These are phyloP conservation scores for Boletellus deceptivus DNA, from an alignment of 1,284 basidiomycete species.

Conservation along the genomic window DNA sequence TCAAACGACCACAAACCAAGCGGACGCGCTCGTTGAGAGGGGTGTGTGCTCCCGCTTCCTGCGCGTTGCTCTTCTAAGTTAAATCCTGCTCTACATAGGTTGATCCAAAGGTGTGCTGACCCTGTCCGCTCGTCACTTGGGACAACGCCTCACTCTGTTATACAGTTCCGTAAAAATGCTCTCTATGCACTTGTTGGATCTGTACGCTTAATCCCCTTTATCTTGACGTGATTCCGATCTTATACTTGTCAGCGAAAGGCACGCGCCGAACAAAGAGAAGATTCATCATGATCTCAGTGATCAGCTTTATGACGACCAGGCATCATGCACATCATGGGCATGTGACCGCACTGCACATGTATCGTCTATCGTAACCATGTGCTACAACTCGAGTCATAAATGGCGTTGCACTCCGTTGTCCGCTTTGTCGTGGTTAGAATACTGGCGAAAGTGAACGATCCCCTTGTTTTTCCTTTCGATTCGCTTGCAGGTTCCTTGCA, in stretches of 20 bases:
- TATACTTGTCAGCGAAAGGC: slow-evolving; percentile 54
- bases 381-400: slow-evolving; percentile 19
- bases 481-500: slow-evolving; percentile 42
- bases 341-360: slow-evolving; percentile 21
- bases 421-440: slow-evolving; percentile 7
- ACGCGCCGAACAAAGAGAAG: slow-evolving; percentile 54
- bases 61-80: slow-evolving; percentile 2
- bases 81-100: slow-evolving; percentile 47
- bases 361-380: slow-evolving; percentile 23
- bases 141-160: slow-evolving; percentile 7
- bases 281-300: slow-evolving; percentile 40
- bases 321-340: slow-evolving; percentile 13
- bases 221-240: not conserved
- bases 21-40: slow-evolving; percentile 87
- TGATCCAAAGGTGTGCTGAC: slow-evolving; percentile 72
- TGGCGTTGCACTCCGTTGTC: slow-evolving; percentile 13
- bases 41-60: slow-evolving; percentile 54
- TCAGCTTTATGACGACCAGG: slow-evolving; percentile 9
- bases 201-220: slow-evolving; percentile 46
- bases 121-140: not conserved
- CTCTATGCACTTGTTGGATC: slow-evolving; percentile 77
- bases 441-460: slow-evolving; percentile 24
- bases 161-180: slow-evolving; percentile 84
- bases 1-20: slow-evolving; percentile 78
- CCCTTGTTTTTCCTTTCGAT: slow-evolving; percentile 26